phyloP scores from a whole-genome alignment of 805 yeast species.

The Kuraishia piskuri region DNA sequence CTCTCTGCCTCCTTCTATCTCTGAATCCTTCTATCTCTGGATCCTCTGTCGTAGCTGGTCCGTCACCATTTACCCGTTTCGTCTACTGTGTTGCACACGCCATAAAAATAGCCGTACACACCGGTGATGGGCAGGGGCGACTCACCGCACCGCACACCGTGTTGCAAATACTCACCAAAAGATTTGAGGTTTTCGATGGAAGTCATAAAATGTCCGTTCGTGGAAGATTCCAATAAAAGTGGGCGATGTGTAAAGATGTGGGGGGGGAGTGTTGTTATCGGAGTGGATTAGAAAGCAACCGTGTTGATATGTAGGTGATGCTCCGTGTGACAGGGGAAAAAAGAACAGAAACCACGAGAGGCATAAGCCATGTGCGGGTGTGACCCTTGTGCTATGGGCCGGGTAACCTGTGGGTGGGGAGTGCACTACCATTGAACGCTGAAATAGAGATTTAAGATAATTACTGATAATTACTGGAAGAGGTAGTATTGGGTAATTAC shows the following conservation, averaged over 20 bases:
- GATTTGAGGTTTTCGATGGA: conserved; percentile 88
- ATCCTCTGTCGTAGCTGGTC: too few relatives aligned
- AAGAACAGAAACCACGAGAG: background rate
- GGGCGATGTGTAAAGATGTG: background rate
- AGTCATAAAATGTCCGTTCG: conserved; percentile 42
- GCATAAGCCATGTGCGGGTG: background rate
- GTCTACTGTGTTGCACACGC: too few relatives aligned
- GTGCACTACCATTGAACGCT: too few relatives aligned
- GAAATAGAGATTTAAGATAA: too few relatives aligned
- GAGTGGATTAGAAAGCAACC: background rate
- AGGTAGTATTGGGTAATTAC: too few relatives aligned
- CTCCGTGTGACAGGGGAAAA: background rate
- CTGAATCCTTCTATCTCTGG: too few relatives aligned
- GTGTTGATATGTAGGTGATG: background rate
- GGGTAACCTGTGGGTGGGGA: background rate
- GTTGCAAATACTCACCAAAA: conserved; percentile 40
- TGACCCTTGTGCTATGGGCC: background rate
- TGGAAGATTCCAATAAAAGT: background rate
- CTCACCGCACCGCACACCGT: too few relatives aligned
- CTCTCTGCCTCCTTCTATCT: too few relatives aligned
- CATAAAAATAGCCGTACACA: too few relatives aligned
- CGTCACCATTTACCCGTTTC: too few relatives aligned
- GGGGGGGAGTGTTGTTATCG: background rate
- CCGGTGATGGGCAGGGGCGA: too few relatives aligned
- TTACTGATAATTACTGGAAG: too few relatives aligned